A percentile compares a stretch with the other conserved stretches of the same genome.
Conservation (phyloP, 352 stramenopile genomes). For the Pythium phragmiticola region DNA sequence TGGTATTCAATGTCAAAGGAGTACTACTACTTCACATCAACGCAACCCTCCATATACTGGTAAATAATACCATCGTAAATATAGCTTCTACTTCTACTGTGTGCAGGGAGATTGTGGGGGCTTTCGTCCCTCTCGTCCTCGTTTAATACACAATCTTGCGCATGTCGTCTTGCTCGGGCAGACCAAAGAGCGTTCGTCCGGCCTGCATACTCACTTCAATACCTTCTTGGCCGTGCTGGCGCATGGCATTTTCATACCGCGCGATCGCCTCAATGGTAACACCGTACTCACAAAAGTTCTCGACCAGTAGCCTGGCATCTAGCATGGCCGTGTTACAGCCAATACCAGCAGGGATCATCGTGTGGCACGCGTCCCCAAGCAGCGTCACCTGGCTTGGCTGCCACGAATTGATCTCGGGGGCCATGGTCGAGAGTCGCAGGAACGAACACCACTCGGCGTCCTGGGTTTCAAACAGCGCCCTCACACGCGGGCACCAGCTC, state of each 20-base stretch:
- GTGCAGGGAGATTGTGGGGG: too few relatives aligned
- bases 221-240: slow-evolving; percentile 44
- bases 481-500: slow-evolving; percentile 46
- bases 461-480: slow-evolving; percentile 43
- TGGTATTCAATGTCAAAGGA: too few relatives aligned
- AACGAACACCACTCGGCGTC: slow-evolving; percentile 54
- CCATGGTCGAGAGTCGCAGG: slow-evolving; percentile 63
- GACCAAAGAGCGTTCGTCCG: slow-evolving; percentile 44
- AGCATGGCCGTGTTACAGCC: slow-evolving; percentile 60
- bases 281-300: slow-evolving; percentile 41
- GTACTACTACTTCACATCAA: too few relatives aligned
- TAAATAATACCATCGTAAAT: too few relatives aligned
- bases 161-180: slow-evolving; percentile 47
- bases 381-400: slow-evolving; percentile 47
- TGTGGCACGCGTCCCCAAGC: slow-evolving; percentile 61
- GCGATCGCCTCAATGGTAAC: slow-evolving; percentile 53
- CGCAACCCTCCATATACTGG: too few relatives aligned
- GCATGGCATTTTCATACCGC: slow-evolving; percentile 56
- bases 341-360: slow-evolving; percentile 59
- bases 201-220: slow-evolving; percentile 46
- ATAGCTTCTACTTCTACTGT: too few relatives aligned
- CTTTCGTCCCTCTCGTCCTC: background rate
- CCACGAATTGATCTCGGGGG: slow-evolving; percentile 52
- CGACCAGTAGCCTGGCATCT: slow-evolving; percentile 42
- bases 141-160: slow-evolving; percentile 21